Conservation (phyloP, 768 basidiomycete genomes). For the Grammothele lineata region DNA sequence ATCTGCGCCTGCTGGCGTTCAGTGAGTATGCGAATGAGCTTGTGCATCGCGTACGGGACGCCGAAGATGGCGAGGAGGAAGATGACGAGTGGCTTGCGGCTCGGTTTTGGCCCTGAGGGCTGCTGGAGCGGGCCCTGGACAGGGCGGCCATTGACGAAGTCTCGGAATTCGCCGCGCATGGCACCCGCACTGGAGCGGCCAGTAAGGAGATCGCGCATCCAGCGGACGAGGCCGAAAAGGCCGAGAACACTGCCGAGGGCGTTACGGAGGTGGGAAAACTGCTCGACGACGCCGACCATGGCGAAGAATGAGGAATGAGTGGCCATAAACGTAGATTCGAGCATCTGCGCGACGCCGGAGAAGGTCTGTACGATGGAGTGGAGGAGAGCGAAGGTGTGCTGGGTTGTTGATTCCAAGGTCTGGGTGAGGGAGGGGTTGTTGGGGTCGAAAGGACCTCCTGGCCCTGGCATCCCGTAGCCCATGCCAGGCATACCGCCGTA, state of each 20-base stretch:
- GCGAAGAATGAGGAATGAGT: slow-evolving; percentile 94
- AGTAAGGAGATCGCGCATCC: slow-evolving; percentile 66
- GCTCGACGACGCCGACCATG: slow-evolving; percentile 95
- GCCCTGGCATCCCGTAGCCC: slow-evolving; percentile 37
- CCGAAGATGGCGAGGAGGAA: slow-evolving; percentile 95
- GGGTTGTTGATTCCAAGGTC: slow-evolving; percentile 84
- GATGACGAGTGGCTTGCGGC: slow-evolving; percentile 86
- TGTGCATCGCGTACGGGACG: slow-evolving; percentile 89
- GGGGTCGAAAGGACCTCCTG: slow-evolving; percentile 41
- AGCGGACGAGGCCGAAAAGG: slow-evolving; percentile 83
- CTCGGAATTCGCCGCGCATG: slow-evolving; percentile 65
- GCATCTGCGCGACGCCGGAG: slow-evolving; percentile 92
- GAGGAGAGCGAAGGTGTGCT: slow-evolving; percentile 88
- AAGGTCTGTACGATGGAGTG: slow-evolving; percentile 96
- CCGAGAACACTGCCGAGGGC: slow-evolving; percentile 93
- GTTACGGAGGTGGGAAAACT: slow-evolving; percentile 86
- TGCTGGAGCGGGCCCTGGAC: slow-evolving; percentile 41
- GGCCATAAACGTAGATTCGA: slow-evolving; percentile 96
- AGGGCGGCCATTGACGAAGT: slow-evolving; percentile 66
- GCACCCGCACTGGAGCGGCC: slow-evolving; percentile 39
- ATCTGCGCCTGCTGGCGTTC: slow-evolving; percentile 46
- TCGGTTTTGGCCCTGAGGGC: slow-evolving; percentile 52
- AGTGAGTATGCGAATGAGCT: slow-evolving; percentile 74
- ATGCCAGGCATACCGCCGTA: slow-evolving; percentile 41
- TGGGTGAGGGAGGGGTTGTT: slow-evolving; percentile 71